Evolutionary conservation across 2,329 filamentous ascomycete genomes (phyloP), one percentile per base, ranked within the genome.

Genomic region (Bertia moriformis): DNA sequence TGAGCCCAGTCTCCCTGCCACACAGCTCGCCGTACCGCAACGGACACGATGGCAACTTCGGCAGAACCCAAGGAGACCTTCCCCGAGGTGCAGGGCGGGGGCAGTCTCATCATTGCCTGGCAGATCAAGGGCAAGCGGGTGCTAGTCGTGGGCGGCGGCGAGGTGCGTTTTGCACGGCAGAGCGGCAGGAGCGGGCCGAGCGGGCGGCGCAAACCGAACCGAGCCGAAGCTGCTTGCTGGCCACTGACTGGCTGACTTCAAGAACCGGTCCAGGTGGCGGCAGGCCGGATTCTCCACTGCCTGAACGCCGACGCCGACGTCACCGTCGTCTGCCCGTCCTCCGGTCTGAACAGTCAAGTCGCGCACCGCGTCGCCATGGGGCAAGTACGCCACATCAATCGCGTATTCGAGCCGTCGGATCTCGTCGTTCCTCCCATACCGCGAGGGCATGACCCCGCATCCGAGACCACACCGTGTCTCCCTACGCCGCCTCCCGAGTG

Each of bases 261-360:
- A n/a, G n/a, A n/a, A n/a, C 43, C n/a, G n/a, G n/a, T n/a, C 43
- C 57, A 96, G 91, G 91, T 98, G 46, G 91, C 91, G 43, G 88
- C 91, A 40, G 88, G 89, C 41, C 85, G 91, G 44, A 93, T 98
- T 50, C 71, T 95, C 44, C 85, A 93, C 61, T 80, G 89, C 44
- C 85, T 95, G 61, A 93, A 95, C 56, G 91, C 91, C 59, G 89
- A 96, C 52, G 91, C 89, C 53, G 73, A 75, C 56, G 84, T 98
- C 41, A 89, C 81, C 15, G 78, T 96, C 45, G 75, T 96, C 19
- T 85, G 79, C 44, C 91, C 91, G 1, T 61, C 72, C 39, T 66
- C 77, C 3, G 86, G 89, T 39, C 73, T 96, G 40, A 93, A 93
- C 58, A 72, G 82, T 13, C 91, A 98, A 62, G 89, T 96, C 32